Base-by-base conservation (phyloP, 2,329 filamentous ascomycete species). In the Escovopsis sp. region DNA sequence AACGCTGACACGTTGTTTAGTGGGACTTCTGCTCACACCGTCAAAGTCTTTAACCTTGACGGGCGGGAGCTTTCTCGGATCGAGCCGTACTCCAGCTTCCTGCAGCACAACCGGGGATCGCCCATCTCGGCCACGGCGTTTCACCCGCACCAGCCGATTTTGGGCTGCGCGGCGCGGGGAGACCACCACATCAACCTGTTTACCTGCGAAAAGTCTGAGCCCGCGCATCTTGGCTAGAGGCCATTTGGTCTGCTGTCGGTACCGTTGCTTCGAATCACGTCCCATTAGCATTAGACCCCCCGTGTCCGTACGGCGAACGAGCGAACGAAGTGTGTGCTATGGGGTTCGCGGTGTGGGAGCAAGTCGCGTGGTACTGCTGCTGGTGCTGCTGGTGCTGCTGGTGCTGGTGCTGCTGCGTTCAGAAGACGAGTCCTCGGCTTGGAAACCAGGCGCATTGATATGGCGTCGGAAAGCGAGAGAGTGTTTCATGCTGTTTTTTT, bases 121-220 rank as follows among this genome's bases (percentile, higher is more conserved):
- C 83, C 91, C 1, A 93, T 98, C 50, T 80, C 87, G 3, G 76
- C 84, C 33, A 94, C 89, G 8, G 83, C 88, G 0, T 98, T 96
- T 68, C 91, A 98, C 63, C 91, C 91, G 1, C 91, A 98, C 61
- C 78, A 83, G 41, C 88, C 94, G 65, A 80, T 95, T 61, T 72
- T 98, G 47, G 88, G 86, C 33, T 91, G 84, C 54, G 84, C 88
- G 2, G 85, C 87, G 4, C 72, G 85, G 36, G 85, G 87, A 43
- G 88, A 95, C 57, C 77, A 88, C 46, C 85, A 95, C 58, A 80
- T 98, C 55, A 95, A 94, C 59, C 70, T 96, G 26, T 93, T 89
- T 55, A 79, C 76, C 30, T 87, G 82, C 61, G 73, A 77, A 47
- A 69, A 70, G 52, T 54, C 62, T 19, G 63, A 67, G 41, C 55